Percentiles rank a stretch among this genome's conserved stretches.
phyloP scores from a whole-genome alignment of 345 rosid genomes.

The Dimocarpus longan region DNA sequence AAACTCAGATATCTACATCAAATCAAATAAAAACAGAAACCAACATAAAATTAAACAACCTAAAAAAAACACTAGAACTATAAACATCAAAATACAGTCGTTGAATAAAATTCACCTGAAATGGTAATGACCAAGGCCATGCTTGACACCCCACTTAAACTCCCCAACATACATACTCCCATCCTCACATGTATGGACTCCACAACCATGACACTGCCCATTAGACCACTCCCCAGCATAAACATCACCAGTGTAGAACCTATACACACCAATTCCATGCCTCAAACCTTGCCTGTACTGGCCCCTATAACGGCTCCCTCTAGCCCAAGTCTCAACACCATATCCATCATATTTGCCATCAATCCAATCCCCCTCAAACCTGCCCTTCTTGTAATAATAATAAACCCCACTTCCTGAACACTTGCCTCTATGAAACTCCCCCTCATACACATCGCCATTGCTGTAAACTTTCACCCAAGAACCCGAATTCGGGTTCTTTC shows the following conservation, averaged over 20 bases:
- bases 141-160: slow-evolving; percentile 93
- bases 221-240: slow-evolving; percentile 90
- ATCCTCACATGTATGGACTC: slow-evolving; percentile 77
- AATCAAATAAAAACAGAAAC: too few species aligned
- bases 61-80: too few species aligned
- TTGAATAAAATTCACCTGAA: slow-evolving; percentile 56
- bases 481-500: slow-evolving; percentile 58
- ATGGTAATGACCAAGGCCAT: slow-evolving; percentile 83
- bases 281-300: slow-evolving; percentile 84
- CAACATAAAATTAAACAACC: too few species aligned
- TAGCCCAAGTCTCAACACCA: slow-evolving; percentile 91
- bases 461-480: slow-evolving; percentile 70
- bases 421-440: slow-evolving; percentile 78
- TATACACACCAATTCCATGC: slow-evolving; percentile 80
- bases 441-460: slow-evolving; percentile 83
- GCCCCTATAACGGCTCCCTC: slow-evolving; percentile 82
- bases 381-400: slow-evolving; percentile 68
- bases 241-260: slow-evolving; percentile 79
- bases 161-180: slow-evolving; percentile 78
- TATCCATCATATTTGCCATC: slow-evolving; percentile 81
- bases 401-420: slow-evolving; percentile 86
- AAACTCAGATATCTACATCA: not conserved
- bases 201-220: slow-evolving; percentile 88
- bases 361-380: slow-evolving; percentile 87
- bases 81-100: not conserved